A percentile compares a stretch with the other conserved stretches of the same genome.
phyloP scores from a whole-genome alignment of 2,329 filamentous ascomycete genomes.

The Atkinsonella texensis region DNA sequence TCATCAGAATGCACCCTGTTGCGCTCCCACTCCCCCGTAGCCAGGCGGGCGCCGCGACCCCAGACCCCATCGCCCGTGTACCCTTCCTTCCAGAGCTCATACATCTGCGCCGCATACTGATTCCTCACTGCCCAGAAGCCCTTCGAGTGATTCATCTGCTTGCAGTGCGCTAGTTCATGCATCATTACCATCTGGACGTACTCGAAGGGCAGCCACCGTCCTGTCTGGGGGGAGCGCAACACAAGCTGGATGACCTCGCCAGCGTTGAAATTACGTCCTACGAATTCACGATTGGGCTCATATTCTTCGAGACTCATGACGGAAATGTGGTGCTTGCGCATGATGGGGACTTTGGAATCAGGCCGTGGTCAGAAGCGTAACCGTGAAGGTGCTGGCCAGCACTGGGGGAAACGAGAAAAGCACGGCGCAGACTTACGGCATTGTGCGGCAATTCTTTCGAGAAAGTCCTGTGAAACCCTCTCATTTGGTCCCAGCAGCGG shows the following conservation, averaged over 20 bases:
- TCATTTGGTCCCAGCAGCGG: constrained; percentile 55
- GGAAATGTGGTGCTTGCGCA: constrained; percentile 52
- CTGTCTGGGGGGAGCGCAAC: constrained; percentile 51
- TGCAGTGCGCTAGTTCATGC: constrained; percentile 80
- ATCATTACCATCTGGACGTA: constrained; percentile 95
- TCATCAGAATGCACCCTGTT: constrained; percentile 42
- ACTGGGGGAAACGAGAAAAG: background rate
- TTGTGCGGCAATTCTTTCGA: constrained; percentile 70
- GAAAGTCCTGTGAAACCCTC: constrained; percentile 52
- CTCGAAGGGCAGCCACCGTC: constrained; percentile 66
- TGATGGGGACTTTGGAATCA: constrained; percentile 45
- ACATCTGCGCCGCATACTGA: constrained; percentile 59
- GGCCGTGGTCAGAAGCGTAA: background rate
- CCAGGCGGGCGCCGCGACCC: constrained; percentile 57
- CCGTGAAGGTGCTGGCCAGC: background rate
- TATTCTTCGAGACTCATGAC: constrained; percentile 70
- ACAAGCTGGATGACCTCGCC: constrained; percentile 82
- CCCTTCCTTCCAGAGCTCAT: constrained; percentile 51
- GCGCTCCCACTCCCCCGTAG: constrained; percentile 46
- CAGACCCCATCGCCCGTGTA: constrained; percentile 79
- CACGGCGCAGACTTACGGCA: constrained; percentile 39
- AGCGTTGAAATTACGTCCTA: constrained; percentile 82
- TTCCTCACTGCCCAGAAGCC: constrained; percentile 75
- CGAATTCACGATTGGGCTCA: constrained; percentile 68
- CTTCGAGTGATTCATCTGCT: constrained; percentile 80